phyloP scores from a whole-genome alignment of 106 monocot genomes.

The Acorus calamus region DNA sequence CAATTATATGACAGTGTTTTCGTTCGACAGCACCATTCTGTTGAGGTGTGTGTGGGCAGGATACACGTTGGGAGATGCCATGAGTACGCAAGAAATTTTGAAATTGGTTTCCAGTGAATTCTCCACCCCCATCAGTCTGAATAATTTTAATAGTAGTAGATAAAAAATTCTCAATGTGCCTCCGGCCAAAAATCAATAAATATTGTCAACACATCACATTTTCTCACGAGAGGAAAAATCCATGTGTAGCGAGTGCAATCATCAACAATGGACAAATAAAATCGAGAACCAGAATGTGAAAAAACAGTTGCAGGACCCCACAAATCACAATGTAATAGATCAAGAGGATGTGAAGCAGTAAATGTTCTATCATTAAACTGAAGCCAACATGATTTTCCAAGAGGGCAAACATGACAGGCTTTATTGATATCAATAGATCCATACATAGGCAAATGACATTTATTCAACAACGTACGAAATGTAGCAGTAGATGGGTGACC shows the following conservation, averaged over 20 bases:
- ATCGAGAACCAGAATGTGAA: background rate
- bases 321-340: conserved; percentile 4
- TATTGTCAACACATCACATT: too few relatives aligned
- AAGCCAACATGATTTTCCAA: background rate
- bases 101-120: background rate
- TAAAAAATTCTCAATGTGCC: background rate
- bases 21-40: background rate
- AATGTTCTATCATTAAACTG: background rate
- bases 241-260: background rate
- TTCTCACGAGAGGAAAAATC: background rate
- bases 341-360: background rate
- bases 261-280: conserved; percentile 6
- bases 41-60: background rate
- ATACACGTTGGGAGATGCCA: background rate
- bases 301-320: background rate
- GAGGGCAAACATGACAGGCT: background rate
- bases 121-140: background rate
- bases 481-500: too few relatives aligned
- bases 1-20: background rate
- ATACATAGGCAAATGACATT: too few relatives aligned
- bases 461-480: too few relatives aligned
- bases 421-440: too few relatives aligned
- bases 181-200: background rate
- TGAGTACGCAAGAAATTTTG: background rate
- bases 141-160: background rate